Percentiles rank a stretch among this genome's conserved stretches.
Evolutionary conservation across 2,329 filamentous ascomycete genomes (phyloP).

Genomic region (Stenocarpella maydis): DNA sequence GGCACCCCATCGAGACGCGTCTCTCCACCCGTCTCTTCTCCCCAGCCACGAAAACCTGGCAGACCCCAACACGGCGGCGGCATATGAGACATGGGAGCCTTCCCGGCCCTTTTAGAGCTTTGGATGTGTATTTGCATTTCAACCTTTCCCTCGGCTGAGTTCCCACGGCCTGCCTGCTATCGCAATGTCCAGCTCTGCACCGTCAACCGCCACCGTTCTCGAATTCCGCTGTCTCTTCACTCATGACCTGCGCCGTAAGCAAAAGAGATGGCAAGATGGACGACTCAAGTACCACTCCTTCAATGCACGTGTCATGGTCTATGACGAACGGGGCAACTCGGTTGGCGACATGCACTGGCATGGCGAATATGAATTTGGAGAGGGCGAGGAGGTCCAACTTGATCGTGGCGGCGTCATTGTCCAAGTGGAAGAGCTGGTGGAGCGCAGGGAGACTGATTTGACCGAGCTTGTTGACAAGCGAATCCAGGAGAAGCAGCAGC

Average conservation of each 20-base stretch:
- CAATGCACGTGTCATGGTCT: constrained; percentile 91
- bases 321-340: constrained; percentile 81
- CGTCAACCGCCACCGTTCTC: constrained; percentile 76
- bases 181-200: constrained; percentile 43
- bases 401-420: constrained; percentile 80
- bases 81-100: not conserved
- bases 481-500: constrained; percentile 62
- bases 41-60: not conserved
- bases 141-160: not conserved
- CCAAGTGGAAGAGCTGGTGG: constrained; percentile 80
- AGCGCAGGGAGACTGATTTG: constrained; percentile 78
- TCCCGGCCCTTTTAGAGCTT: not conserved
- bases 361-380: constrained; percentile 70
- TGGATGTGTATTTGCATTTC: not conserved
- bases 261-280: constrained; percentile 95
- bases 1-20: constrained; percentile 6
- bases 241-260: constrained; percentile 83
- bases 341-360: constrained; percentile 88
- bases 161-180: constrained; percentile 23
- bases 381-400: constrained; percentile 83
- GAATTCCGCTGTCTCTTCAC: constrained; percentile 90
- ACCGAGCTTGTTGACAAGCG: constrained; percentile 77
- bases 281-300: constrained; percentile 87
- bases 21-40: not conserved
- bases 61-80: not conserved